Conservation (phyloP, 2,329 filamentous ascomycete species). For the Aspergillus ustus region DNA sequence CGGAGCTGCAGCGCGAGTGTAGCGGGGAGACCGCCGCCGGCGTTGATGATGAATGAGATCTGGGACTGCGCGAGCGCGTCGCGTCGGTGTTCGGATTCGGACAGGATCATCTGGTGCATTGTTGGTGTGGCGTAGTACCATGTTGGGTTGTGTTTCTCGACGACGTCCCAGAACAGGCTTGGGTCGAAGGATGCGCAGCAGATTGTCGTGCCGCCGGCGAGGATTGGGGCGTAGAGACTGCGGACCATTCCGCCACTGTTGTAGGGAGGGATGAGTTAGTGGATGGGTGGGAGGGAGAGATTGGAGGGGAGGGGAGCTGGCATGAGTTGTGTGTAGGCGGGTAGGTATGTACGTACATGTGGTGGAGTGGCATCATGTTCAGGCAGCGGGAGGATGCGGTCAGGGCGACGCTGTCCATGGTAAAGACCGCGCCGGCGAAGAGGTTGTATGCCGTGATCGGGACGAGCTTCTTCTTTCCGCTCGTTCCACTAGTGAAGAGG, state of each 20-base stretch:
- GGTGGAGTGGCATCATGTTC: slow-evolving; percentile 65
- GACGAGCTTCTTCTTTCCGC: slow-evolving; percentile 63
- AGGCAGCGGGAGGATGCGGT: slow-evolving; percentile 47
- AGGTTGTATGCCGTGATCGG: slow-evolving; percentile 58
- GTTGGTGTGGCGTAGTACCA: slow-evolving; percentile 65
- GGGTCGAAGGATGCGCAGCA: slow-evolving; percentile 61
- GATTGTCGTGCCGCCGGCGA: slow-evolving; percentile 59
- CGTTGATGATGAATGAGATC: slow-evolving; percentile 61
- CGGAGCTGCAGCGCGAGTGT: slow-evolving; percentile 55
- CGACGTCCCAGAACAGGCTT: slow-evolving; percentile 61
- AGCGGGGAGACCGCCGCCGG: slow-evolving; percentile 58
- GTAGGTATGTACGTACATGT: slow-evolving; percentile 59
- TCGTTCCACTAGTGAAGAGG: slow-evolving; percentile 63
- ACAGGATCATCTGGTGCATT: slow-evolving; percentile 61
- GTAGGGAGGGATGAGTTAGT: not conserved
- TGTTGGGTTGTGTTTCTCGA: slow-evolving; percentile 54
- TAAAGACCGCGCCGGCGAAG: slow-evolving; percentile 54
- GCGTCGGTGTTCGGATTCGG: slow-evolving; percentile 48
- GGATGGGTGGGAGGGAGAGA: too few relatives aligned
- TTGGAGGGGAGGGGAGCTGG: not conserved
- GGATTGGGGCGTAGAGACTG: slow-evolving; percentile 60
- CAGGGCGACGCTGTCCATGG: slow-evolving; percentile 10
- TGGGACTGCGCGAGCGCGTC: slow-evolving; percentile 48
- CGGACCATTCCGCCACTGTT: slow-evolving; percentile 57
- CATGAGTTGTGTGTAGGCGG: not conserved